These are phyloP conservation scores for Neurospora pannonica DNA, from an alignment of 495 filamentous ascomycete genomes.

Conservation along the genomic window DNA sequence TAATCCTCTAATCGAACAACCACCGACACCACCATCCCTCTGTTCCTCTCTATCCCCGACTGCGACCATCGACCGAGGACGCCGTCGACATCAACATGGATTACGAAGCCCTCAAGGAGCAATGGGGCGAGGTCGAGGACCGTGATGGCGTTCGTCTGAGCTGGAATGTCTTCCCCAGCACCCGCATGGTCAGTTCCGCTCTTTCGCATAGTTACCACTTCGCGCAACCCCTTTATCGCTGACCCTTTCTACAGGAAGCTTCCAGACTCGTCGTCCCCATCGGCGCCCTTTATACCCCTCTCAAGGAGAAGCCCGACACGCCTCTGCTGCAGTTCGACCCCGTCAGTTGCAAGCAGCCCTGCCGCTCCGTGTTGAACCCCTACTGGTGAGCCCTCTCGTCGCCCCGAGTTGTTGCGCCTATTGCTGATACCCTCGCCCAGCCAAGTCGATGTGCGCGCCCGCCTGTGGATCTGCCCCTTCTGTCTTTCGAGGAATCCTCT, in stretches of 20 bases:
- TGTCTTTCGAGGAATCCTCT: constrained; percentile 92
- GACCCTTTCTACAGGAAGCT: constrained; percentile 60
- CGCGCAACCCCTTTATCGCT: constrained; percentile 5
- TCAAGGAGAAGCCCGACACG: constrained; percentile 89
- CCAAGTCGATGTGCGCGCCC: constrained; percentile 88
- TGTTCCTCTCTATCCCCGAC: background rate
- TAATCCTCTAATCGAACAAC: background rate
- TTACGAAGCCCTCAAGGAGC: constrained; percentile 71
- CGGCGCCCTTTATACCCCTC: constrained; percentile 88
- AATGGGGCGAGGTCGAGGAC: constrained; percentile 96
- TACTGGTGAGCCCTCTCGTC: constrained; percentile 59
- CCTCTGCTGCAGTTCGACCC: constrained; percentile 93
- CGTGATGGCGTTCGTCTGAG: constrained; percentile 93
- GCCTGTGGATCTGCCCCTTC: constrained; percentile 98
- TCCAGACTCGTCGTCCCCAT: constrained; percentile 95
- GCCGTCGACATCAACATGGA: constrained; percentile 31
- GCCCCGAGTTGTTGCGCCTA: background rate
- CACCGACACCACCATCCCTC: background rate
- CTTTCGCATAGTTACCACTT: constrained; percentile 15
- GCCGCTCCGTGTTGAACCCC: constrained; percentile 92
- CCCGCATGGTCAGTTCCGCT: constrained; percentile 68
- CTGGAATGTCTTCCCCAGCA: constrained; percentile 99
- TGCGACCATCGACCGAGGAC: background rate
- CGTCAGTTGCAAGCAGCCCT: constrained; percentile 93
- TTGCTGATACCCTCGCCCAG: constrained; percentile 38